phyloP scores from a whole-genome alignment of 2,329 filamentous ascomycete species.

The Trichoderma lentiforme region DNA sequence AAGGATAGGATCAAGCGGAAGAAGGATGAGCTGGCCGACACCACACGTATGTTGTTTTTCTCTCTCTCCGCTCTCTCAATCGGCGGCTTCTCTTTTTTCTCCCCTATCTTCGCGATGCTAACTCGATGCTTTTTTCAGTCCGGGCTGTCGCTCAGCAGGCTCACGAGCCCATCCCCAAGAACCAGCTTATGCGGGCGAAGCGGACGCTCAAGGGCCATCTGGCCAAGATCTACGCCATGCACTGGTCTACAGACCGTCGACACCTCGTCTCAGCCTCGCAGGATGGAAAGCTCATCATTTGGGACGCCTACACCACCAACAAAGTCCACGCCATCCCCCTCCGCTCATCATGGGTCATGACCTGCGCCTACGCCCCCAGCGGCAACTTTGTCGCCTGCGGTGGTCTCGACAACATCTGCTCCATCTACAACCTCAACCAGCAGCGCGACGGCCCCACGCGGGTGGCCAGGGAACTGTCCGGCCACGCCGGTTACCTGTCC shows the following conservation, averaged over 20 bases:
- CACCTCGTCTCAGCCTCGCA: constrained; percentile 97
- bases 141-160: constrained; percentile 89
- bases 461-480: constrained; percentile 91
- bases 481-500: constrained; percentile 93
- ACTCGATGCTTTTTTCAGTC: constrained; percentile 54
- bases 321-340: constrained; percentile 98
- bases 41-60: constrained; percentile 70
- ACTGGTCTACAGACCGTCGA: constrained; percentile 97
- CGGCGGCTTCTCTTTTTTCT: neutral
- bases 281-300: constrained; percentile 99
- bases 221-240: constrained; percentile 99
- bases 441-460: constrained; percentile 93
- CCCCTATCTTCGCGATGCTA: constrained; percentile 23
- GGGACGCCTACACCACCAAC: constrained; percentile 99
- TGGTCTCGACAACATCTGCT: constrained; percentile 99
- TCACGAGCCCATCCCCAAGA: constrained; percentile 86
- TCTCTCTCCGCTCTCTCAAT: neutral
- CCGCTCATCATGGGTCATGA: constrained; percentile 99
- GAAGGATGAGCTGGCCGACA: constrained; percentile 99
- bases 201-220: constrained; percentile 95
- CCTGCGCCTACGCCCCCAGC: constrained; percentile 96
- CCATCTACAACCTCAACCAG: constrained; percentile 97
- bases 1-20: constrained; percentile 99
- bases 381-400: constrained; percentile 98
- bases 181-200: constrained; percentile 93